Evolutionary conservation across 805 yeast genomes (phyloP), one percentile per base, ranked within the genome.

Genomic region (Candida tammaniensis): DNA sequence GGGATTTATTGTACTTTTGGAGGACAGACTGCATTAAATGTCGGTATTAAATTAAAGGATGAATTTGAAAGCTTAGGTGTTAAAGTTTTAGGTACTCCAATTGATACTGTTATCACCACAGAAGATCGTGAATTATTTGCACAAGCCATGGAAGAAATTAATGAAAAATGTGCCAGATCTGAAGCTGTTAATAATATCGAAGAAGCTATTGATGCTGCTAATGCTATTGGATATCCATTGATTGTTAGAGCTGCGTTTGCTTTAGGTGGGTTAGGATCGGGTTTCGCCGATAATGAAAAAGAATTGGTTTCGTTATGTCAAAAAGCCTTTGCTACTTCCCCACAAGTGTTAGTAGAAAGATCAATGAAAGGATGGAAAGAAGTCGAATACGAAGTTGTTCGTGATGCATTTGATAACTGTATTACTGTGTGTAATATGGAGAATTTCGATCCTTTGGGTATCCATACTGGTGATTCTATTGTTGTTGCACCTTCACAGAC

Each of bases 401-500:
- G 98, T 59, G 98, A 91, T 70, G 77, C 93, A 46, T 93, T 84
- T 37, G 96, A 83, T 48, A 91, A 91, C 76, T 91, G 98, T 76
- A 91, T 91, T 59, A 91, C 98, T 27, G 98, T 91, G 35, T 91
- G 98, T 75, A 91, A 91, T 67, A 91, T 91, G 98, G 98, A 91
- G 70, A 91, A 91, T 72, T 91, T 91, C 51, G 98, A 91, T 65
- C 98, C 98, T 27, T 77, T 91, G 50, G 98, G 98, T 51, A 84
- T 91, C 53, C 98, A 91, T 68, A 91, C 98, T 37, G 98, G 98
- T 70, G 98, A 91, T 63, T 93, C 98, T 26, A 93, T 91, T 52
- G 98, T 91, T 31, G 96, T 93, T 55, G 98, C 98, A 36, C 98
- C 98, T 31, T 88, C 97, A 27, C 98, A 91, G 68, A 91, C 98